Percentiles rank a stretch among this genome's conserved stretches.
Evolutionary conservation across 805 yeast species (phyloP).

Genomic region (Metschnikowia gelsemii): DNA sequence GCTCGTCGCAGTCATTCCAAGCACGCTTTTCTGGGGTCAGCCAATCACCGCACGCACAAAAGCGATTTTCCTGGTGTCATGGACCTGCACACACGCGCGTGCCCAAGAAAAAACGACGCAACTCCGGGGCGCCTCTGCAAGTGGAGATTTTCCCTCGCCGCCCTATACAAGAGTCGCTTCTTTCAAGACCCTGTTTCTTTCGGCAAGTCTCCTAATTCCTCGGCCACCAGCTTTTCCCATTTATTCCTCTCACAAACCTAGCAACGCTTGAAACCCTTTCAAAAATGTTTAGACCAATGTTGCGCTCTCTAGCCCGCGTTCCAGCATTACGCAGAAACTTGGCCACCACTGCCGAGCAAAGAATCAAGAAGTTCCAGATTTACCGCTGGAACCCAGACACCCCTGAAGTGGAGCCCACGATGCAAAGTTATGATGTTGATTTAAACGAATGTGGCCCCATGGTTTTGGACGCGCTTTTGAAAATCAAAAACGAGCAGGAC

Average conservation of each 20-base stretch:
- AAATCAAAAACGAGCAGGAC: conserved; percentile 96
- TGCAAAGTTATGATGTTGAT: conserved; percentile 82
- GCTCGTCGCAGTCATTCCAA: no score
- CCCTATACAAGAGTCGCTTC: background rate
- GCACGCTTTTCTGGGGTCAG: conserved; percentile 19
- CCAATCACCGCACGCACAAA: conserved; percentile 18
- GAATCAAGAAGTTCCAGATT: conserved; percentile 81
- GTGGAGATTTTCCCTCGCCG: background rate
- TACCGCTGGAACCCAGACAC: conserved; percentile 99
- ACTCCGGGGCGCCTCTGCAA: conserved; percentile 12
- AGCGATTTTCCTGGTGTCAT: conserved; percentile 14
- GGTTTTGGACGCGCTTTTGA: conserved; percentile 92
- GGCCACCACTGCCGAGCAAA: conserved; percentile 48
- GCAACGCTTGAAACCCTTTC: no score
- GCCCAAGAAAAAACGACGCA: conserved; percentile 6
- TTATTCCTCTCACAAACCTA: no score
- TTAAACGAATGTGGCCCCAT: conserved; percentile 94
- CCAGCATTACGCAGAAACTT: conserved; percentile 18
- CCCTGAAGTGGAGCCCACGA: conserved; percentile 85
- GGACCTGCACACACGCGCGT: conserved; percentile 18
- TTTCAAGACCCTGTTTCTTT: no score
- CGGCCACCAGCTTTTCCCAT: no score
- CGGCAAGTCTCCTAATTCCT: no score
- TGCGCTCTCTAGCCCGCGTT: conserved; percentile 19
- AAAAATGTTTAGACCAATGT: conserved; percentile 17